Conservation (phyloP, 371 early-diverging fungal genomes). For the Actinomortierella ambigua region DNA sequence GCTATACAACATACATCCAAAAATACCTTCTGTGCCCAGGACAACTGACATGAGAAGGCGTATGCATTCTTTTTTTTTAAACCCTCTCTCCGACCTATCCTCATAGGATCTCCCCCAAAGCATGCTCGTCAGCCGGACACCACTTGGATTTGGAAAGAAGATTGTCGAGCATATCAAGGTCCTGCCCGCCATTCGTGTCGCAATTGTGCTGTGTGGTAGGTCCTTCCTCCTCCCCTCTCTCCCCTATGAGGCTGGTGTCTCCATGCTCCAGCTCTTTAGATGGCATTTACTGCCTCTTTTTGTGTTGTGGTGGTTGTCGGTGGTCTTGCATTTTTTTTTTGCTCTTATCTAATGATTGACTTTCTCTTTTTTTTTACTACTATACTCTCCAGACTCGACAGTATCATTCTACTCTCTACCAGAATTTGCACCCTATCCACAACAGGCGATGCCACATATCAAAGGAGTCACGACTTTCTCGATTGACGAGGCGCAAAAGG, state of each 20-base stretch:
- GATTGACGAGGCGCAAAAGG: conserved; percentile 61
- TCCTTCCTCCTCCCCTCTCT: background rate
- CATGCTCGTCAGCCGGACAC: conserved; percentile 54
- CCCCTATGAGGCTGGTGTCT: background rate
- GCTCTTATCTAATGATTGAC: background rate
- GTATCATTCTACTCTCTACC: conserved; percentile 71
- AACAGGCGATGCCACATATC: conserved; percentile 57
- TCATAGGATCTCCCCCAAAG: conserved; percentile 49
- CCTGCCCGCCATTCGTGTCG: conserved; percentile 71
- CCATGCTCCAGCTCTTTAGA: too few relatives aligned
- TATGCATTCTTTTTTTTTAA: too few relatives aligned
- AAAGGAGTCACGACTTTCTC: conserved; percentile 73
- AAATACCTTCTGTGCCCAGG: too few relatives aligned
- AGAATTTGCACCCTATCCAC: conserved; percentile 60
- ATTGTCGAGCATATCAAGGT: conserved; percentile 71
- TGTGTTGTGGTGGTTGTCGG: too few relatives aligned
- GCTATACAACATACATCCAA: too few relatives aligned
- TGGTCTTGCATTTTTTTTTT: too few relatives aligned
- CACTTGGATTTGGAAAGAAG: conserved; percentile 67
- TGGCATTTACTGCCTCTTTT: too few relatives aligned
- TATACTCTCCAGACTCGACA: conserved; percentile 55
- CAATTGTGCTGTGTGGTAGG: conserved; percentile 76
- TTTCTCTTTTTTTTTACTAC: conserved; percentile 5
- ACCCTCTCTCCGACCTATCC: background rate
- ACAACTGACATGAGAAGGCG: too few relatives aligned